Evolutionary conservation across 2,329 filamentous ascomycete genomes (phyloP), one percentile per base, ranked within the genome.

Genomic region (Penicillium sclerotigenum): DNA sequence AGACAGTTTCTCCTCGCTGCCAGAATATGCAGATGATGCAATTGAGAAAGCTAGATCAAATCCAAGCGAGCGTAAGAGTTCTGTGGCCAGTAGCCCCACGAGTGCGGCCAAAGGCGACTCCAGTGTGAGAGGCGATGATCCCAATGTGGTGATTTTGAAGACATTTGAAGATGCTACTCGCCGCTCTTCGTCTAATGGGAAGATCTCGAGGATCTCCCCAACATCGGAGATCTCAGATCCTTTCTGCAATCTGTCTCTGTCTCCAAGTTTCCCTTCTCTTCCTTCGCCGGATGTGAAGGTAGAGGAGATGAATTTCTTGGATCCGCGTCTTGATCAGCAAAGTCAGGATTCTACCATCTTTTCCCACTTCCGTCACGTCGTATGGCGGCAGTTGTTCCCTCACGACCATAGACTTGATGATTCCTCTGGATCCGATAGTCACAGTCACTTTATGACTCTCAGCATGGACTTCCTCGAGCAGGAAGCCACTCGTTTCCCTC

Each of bases 1-100:
- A 5, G 75, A 78, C 16, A 84, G 80, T 66, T 85, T 85, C 63
- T 72, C 74, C 26, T 71, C 75, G 29, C 68, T 81, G 9, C 79
- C 81, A 5, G 81, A 83, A 61, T 83, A 83, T 64, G 72, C 70
- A 59, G 71, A 74, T 31, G 71, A 73, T 28, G 24, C 52, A 26
- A 56, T 59, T 8, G 70, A 75, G 20, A 66, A 61, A 54, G 64
- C 63, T 40, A 68, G 57, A 54, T 62, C 42, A 13, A 59, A 51
- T 34, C 37, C 49, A 24, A 53, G 69, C 24, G 62, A 65, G n/a
- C 47, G 52, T 29, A 65, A 63, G 14, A 66, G 63, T 42, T 71
- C 70, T 3, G 57, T 65, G 7, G 61, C 68, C 3, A 69, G 65
- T 26, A 66, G 60, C 40, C 65, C 66, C 20, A 69, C 67, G 52